Base-by-base conservation (phyloP, 2,329 filamentous ascomycete genomes). In the Delphinella strobiligena region DNA sequence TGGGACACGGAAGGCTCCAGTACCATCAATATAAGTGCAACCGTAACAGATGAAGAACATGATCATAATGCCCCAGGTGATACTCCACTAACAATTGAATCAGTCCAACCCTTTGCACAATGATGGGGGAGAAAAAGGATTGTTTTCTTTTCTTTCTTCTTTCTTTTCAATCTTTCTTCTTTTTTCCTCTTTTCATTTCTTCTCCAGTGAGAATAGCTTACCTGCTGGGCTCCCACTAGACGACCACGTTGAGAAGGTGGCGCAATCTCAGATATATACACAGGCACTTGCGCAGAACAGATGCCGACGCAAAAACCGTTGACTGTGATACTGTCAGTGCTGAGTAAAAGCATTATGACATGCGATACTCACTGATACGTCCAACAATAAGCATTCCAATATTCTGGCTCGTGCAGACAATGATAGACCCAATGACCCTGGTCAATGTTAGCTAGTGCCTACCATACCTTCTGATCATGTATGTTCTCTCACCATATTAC, bases 241-340 rank as follows among this genome's bases (percentile, higher is more conserved):
- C 76, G 70, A 12, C 79, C 80, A 45, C 79, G 71, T 50, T 64
- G 67, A 24, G 58, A 58, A 2, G 70, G 68, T 34, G 72, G 72
- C 14, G 78, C 74, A 19, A 82, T 66, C 54, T 83, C 79, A 16
- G 76, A 71, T 16, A 82, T 71, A 52, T 82, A 82, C 22, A 82
- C 76, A 3, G 78, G 76, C 2, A 80, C 80, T 49, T 83, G 76
- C 5, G 76, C 74, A 29, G 74, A 79, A 47, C 75, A 76, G 49
- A 87, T 84, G 44, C 82, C 83, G 40, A 87, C 79, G 41, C 77
- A 78, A 48, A 86, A 52, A 31, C 82, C 82, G 46, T 81, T 79
- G 56, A 87, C 22, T 27, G 22, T 7, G 22, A 12, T 27, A 7
- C 22, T 7, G 12, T 27, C 22, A 27, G 22, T 27, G 7, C 12